Evolutionary conservation across 2,329 filamentous ascomycete genomes (phyloP), one percentile per base, ranked within the genome.

Genomic region (Fusarium duplospermum): DNA sequence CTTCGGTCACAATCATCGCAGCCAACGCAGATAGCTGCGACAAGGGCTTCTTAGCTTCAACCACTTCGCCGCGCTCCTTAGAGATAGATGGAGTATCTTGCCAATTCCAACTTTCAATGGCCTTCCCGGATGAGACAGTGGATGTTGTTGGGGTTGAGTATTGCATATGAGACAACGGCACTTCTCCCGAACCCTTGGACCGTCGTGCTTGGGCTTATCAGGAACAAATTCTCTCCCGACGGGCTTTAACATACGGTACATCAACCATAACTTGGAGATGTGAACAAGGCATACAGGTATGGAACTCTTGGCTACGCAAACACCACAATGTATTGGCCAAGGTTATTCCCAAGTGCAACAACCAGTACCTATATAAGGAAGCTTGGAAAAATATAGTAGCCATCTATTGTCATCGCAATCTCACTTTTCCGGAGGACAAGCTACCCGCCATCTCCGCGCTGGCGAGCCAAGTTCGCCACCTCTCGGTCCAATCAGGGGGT

Each of bases 181-280:
- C 22, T 7, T 61, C 58, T 27, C 35, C 29, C 18, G 58, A 61
- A 33, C 38, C 58, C 22, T 35, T 60, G 24, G 58, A 61, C 24
- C 20, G 22, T n/a, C 58, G 38, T 47, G 58, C 58, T 45, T 61
- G 27, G 58, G 58, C 58, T 42, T 61, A 47, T 20, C 58, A 47
- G 10, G 58, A 61, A 61, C 36, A 33, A 18, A 31, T 61, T 42
- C 58, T 61, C 14, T 61, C 22, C 38, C 58, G 58, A 29, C 58
- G 38, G 24, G 58, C 58, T 61, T 45, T 61, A 24, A 61, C 24
- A 24, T 61, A 61, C 24, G 58, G 58, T 6, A 61, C 58, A 8
- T 61, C 38, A 61, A 61, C 58, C 16, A n/a, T 61, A 9, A 61
- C 36, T 45, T 61, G 58, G 58, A 22, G 38, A 61, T 45, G 58